Conservation (phyloP, 2,329 filamentous ascomycete species). For the Cytospora paraplurivora region DNA sequence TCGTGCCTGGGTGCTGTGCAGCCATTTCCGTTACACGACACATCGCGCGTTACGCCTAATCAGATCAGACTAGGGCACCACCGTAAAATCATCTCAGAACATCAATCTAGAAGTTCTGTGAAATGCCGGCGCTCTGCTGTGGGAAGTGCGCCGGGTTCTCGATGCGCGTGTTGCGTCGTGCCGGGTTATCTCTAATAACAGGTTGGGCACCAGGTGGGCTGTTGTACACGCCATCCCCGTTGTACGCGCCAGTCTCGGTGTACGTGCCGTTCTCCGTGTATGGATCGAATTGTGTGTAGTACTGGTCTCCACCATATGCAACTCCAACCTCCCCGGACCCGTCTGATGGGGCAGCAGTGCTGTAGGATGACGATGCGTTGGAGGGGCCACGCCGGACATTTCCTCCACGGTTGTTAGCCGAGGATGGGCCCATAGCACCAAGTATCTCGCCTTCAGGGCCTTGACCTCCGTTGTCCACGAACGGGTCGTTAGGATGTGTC, state of each 20-base stretch:
- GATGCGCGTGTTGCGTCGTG: constrained; percentile 90
- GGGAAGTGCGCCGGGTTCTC: constrained; percentile 88
- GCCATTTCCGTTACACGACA: constrained; percentile 14
- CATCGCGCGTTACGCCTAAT: constrained; percentile 6
- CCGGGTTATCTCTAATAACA: constrained; percentile 90
- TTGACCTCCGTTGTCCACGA: constrained; percentile 55
- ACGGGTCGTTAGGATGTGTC: constrained; percentile 67
- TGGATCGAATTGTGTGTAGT: constrained; percentile 65
- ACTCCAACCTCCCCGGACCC: constrained; percentile 57
- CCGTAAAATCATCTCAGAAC: too few relatives aligned
- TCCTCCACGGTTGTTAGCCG: constrained; percentile 62
- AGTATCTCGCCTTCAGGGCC: constrained; percentile 79
- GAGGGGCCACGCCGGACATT: constrained; percentile 88
- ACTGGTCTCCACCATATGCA: constrained; percentile 50
- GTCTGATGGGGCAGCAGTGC: constrained; percentile 74
- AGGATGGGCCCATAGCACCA: constrained; percentile 75
- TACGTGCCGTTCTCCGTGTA: constrained; percentile 49
- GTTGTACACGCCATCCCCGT: constrained; percentile 29
- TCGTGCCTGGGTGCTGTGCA: constrained; percentile 22
- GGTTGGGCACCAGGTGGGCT: constrained; percentile 59
- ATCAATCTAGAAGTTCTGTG: constrained; percentile 81
- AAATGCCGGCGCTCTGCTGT: constrained; percentile 90
- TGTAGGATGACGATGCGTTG: constrained; percentile 96
- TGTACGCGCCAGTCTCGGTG: constrained; percentile 11
- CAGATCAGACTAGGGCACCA: background rate